These are phyloP conservation scores for Teunomyces cretensis DNA, from an alignment of 805 yeast species.

Conservation along the genomic window DNA sequence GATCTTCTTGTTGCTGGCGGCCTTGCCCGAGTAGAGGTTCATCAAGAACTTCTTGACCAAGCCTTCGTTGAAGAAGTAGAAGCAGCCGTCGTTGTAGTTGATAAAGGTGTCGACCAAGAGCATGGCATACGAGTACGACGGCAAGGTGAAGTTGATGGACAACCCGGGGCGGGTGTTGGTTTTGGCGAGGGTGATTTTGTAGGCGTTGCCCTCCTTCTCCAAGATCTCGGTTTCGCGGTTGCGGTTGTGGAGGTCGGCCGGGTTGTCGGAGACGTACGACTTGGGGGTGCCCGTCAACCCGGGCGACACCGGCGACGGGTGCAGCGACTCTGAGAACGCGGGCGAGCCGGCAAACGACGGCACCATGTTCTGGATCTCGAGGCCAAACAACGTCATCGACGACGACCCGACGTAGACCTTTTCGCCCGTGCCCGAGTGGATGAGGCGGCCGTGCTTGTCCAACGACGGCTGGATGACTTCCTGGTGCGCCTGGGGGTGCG, in stretches of 20 bases:
- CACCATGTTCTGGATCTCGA: conserved; percentile 70
- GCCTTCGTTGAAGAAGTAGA: conserved; percentile 82
- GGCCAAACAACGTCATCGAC: conserved; percentile 77
- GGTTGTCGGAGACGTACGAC: conserved; percentile 1
- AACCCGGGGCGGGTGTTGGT: conserved; percentile 68
- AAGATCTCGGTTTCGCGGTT: conserved; percentile 55
- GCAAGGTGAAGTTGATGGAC: conserved; percentile 68
- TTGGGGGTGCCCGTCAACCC: conserved; percentile 10
- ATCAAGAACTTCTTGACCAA: conserved; percentile 65
- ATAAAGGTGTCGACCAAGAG: conserved; percentile 72
- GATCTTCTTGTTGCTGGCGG: conserved; percentile 37
- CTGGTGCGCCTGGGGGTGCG: neutral
- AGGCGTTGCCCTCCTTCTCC: conserved; percentile 77
- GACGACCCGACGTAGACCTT: conserved; percentile 77
- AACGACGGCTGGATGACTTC: conserved; percentile 72
- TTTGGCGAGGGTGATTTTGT: conserved; percentile 65
- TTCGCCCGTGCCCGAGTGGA: conserved; percentile 75
- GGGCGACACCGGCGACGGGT: conserved; percentile 12
- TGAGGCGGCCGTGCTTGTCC: conserved; percentile 68
- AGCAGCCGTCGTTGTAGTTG: conserved; percentile 80
- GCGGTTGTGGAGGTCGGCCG: neutral
- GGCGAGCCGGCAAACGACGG: conserved; percentile 27
- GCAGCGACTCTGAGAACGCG: conserved; percentile 9
- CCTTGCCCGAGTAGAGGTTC: conserved; percentile 57
- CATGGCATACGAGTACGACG: conserved; percentile 76